Percentiles rank a stretch among this genome's conserved stretches.
Conservation (phyloP, 2,329 filamentous ascomycete genomes). For the Dactylellina haptotyla region DNA sequence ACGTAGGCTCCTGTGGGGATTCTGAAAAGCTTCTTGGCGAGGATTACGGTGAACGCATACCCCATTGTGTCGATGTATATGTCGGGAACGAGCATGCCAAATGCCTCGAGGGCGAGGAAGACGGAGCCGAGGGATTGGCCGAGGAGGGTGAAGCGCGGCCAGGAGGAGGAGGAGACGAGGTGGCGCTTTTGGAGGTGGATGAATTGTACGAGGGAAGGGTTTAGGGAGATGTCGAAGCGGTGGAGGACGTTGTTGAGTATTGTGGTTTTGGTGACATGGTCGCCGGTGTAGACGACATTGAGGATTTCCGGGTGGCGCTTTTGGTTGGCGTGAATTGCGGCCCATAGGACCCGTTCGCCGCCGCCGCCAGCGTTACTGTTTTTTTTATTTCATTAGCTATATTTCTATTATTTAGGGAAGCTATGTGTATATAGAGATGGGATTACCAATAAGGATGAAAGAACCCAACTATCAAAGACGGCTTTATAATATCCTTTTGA, state of each 20-base stretch:
- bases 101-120: conserved; percentile 88
- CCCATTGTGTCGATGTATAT: conserved; percentile 98
- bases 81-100: conserved; percentile 89
- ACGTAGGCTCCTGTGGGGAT: conserved; percentile 93
- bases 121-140: conserved; percentile 94
- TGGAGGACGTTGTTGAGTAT: conserved; percentile 83
- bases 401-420: conserved; percentile 34
- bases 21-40: conserved; percentile 84
- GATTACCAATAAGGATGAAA: conserved; percentile 97
- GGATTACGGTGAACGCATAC: conserved; percentile 87
- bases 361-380: conserved; percentile 91
- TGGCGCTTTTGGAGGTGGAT: conserved; percentile 89
- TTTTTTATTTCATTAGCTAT: conserved; percentile 1
- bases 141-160: conserved; percentile 89
- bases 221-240: conserved; percentile 90
- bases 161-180: conserved; percentile 85
- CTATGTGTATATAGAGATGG: background rate
- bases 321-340: conserved; percentile 90
- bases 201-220: conserved; percentile 83
- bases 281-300: conserved; percentile 93
- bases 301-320: conserved; percentile 86
- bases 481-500: conserved; percentile 2
- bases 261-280: conserved; percentile 84
- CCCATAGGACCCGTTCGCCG: conserved; percentile 95
- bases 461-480: conserved; percentile 77